Evolutionary conservation across 768 basidiomycete genomes (phyloP), one percentile per base, ranked within the genome.

Genomic region (Calocybe indica): DNA sequence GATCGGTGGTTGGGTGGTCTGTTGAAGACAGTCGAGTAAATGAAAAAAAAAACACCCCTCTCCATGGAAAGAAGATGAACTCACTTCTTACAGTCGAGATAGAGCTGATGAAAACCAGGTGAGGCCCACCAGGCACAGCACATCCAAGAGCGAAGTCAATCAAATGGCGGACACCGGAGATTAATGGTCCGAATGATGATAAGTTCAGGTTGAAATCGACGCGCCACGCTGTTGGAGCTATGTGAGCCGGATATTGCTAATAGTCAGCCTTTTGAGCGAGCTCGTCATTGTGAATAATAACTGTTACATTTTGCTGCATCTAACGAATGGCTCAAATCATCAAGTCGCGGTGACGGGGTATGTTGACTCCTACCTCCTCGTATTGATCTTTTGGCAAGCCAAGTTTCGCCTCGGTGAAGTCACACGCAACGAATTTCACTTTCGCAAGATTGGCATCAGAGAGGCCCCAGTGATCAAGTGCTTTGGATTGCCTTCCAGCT

Each of bases 161-260:
- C 11, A 74, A 57, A 54, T 68, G 66, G 32, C 70, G 59, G 1
- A 68, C 67, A 12, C 70, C 70, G 14, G 56, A 58, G 43, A 78
- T 59, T 47, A 68, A 67, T 6, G 66, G 53, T 44, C 75, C 72
- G 45, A 76, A 76, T 8, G 75, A 75, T 7, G 62, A 58, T 14
- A 74, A 57, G 11, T 65, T 61, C 0, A 74, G 59, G 33, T 71
- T 72, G 56, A 78, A 75, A 57, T 78, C 73, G 40, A 78, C 67
- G 0, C 66, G 65, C 76, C 76, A 76, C 12, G 74, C 72, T 58
- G 22, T 22, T 22, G 28, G 42, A 33, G 22, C 1, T 22, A 22
- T 22, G 22, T 22, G 22, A 22, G 22, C 22, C 22, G 22, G 22
- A 22, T 22, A 22, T 22, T 22, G 22, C 22, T 22, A 22, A 22